Conservation (phyloP, 108 stramenopile genomes). For the Cyclostephanos tholiformis region DNA sequence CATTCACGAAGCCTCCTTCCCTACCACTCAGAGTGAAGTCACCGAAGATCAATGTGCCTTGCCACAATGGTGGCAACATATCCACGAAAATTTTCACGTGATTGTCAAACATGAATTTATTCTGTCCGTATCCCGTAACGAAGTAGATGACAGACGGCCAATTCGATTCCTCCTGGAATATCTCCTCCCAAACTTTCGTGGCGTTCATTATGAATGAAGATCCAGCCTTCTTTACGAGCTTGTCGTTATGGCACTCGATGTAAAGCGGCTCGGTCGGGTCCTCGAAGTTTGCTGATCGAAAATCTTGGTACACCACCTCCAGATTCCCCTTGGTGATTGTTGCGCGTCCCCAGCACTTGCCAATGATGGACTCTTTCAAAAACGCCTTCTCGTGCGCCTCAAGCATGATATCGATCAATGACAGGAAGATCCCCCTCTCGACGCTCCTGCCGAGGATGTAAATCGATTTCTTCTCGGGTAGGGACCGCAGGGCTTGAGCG, state of each 20-base stretch:
- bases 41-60: constrained; percentile 28
- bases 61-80: constrained; percentile 25
- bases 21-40: constrained; percentile 30
- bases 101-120: constrained; percentile 33
- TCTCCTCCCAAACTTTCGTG: constrained; percentile 40
- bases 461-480: constrained; percentile 33
- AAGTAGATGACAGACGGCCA: constrained; percentile 44
- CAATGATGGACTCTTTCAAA: constrained; percentile 16
- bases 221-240: constrained; percentile 27
- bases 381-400: constrained; percentile 22
- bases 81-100: constrained; percentile 23
- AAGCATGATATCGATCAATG: constrained; percentile 32
- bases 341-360: constrained; percentile 49
- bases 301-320: constrained; percentile 43
- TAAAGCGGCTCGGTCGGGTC: background rate
- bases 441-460: constrained; percentile 40
- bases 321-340: constrained; percentile 32
- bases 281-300: constrained; percentile 35
- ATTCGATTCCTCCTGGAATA: constrained; percentile 24
- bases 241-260: constrained; percentile 47
- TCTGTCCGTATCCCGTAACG: constrained; percentile 13
- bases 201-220: constrained; percentile 40
- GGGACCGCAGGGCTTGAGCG: constrained; percentile 12
- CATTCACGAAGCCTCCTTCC: constrained; percentile 10
- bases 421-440: constrained; percentile 45